Percentiles rank a stretch among this genome's conserved stretches.
phyloP scores from a whole-genome alignment of 2,329 filamentous ascomycete genomes.

The Fusarium sp. region DNA sequence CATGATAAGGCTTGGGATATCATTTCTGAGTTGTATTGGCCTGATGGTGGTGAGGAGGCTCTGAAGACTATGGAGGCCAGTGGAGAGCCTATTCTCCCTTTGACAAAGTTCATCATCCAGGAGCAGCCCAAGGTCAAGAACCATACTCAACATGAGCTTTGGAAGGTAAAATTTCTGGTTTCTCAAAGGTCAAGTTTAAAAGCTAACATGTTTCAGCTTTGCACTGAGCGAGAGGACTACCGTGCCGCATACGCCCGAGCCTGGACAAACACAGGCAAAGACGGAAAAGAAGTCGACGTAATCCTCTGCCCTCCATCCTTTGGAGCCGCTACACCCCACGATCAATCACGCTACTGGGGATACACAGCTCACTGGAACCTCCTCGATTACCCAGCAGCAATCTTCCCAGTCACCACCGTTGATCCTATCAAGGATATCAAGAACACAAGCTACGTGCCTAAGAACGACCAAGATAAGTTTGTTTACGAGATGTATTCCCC shows the following conservation, averaged over 20 bases:
- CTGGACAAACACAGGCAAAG: constrained; percentile 50
- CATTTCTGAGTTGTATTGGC: constrained; percentile 60
- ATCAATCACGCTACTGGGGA: constrained; percentile 63
- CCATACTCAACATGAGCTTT: constrained; percentile 54
- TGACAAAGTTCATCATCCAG: constrained; percentile 66
- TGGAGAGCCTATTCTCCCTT: constrained; percentile 67
- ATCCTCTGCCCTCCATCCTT: constrained; percentile 70
- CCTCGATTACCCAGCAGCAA: constrained; percentile 71
- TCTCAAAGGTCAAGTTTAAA: accelerated
- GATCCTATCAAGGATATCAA: constrained; percentile 40
- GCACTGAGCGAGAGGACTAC: constrained; percentile 52
- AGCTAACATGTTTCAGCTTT: constrained; percentile 38
- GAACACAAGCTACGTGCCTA: constrained; percentile 38
- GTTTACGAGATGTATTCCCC: constrained; percentile 44
- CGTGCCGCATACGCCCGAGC: constrained; percentile 49
- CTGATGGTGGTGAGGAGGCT: constrained; percentile 68
- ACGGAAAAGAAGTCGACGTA: constrained; percentile 61
- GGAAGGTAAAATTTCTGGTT: constrained; percentile 44
- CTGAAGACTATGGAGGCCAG: constrained; percentile 59
- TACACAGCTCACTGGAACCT: constrained; percentile 77
- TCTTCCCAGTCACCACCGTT: constrained; percentile 65
- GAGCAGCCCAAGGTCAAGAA: constrained; percentile 58
- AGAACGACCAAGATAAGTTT: constrained; percentile 44
- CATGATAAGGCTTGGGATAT: constrained; percentile 64
- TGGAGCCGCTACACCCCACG: constrained; percentile 59